Evolutionary conservation across 345 rosid species (phyloP).

Genomic region (Abelmoschus esculentus): DNA sequence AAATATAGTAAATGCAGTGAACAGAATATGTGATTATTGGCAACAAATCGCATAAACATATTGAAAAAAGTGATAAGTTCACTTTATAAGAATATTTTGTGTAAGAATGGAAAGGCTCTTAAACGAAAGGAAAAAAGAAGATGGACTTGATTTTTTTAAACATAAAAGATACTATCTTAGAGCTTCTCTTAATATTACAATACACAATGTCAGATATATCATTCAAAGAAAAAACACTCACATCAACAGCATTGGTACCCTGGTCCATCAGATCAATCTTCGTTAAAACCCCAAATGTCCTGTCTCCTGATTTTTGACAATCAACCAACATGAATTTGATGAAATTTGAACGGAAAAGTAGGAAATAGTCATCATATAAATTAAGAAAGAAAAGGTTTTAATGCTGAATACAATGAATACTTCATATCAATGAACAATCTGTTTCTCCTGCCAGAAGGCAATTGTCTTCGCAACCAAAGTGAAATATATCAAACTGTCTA

Average conservation of each 20-base stretch:
- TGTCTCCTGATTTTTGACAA: constrained; percentile 52
- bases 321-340: constrained; percentile 12
- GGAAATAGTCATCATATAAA: not conserved
- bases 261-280: constrained; percentile 95
- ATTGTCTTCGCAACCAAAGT: not conserved
- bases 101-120: not conserved
- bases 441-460: not conserved
- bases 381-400: not conserved
- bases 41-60: not conserved
- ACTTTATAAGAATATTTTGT: not conserved
- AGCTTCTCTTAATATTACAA: not conserved
- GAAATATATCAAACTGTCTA: not conserved
- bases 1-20: constrained; percentile 14
- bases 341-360: not conserved
- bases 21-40: constrained; percentile 1
- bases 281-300: constrained; percentile 85
- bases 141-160: not conserved
- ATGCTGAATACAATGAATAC: constrained; percentile 1
- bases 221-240: constrained; percentile 34
- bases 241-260: constrained; percentile 93
- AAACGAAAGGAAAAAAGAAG: too few relatives aligned
- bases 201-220: not conserved
- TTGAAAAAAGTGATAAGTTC: not conserved
- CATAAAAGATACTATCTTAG: not conserved
- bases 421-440: not conserved